Evolutionary conservation across 1,139 yeast genomes (phyloP).

Genomic region (Arxiozyma telluris): DNA sequence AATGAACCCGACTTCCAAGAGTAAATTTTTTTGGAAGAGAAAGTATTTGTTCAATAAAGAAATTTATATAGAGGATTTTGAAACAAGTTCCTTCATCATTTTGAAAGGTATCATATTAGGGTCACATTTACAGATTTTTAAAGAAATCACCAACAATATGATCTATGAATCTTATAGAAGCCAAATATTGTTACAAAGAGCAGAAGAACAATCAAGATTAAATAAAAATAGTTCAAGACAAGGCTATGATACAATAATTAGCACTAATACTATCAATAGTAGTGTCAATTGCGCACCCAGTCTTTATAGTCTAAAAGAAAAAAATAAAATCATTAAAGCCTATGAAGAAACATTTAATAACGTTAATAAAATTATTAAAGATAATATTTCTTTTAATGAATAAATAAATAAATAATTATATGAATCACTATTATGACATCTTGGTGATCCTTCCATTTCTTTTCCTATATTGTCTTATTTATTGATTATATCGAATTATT

Average conservation of each 20-base stretch:
- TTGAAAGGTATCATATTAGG: constrained; percentile 61
- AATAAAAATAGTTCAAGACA: not conserved
- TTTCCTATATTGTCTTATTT: not conserved
- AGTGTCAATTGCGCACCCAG: too few relatives aligned
- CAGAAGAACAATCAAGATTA: not conserved
- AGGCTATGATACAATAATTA: not conserved
- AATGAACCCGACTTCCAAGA: not conserved
- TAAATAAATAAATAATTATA: not conserved
- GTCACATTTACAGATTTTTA: constrained; percentile 70
- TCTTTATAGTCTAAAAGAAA: constrained; percentile 4
- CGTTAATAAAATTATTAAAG: constrained; percentile 12
- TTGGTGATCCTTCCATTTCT: too few relatives aligned
- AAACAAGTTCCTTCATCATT: constrained; percentile 53
- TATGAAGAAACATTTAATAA: constrained; percentile 18
- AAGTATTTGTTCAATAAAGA: constrained; percentile 31
- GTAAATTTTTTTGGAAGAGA: constrained; percentile 14
- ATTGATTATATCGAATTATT: too few relatives aligned
- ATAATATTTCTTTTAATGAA: constrained; percentile 4
- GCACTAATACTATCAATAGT: not conserved
- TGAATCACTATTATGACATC: not conserved
- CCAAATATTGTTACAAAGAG: constrained; percentile 26
- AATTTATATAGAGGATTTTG: constrained; percentile 43
- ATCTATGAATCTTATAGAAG: constrained; percentile 68
- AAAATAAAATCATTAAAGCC: constrained; percentile 18
- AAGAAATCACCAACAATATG: constrained; percentile 57